Evolutionary conservation across 2,329 filamentous ascomycete genomes (phyloP), one percentile per base, ranked within the genome.

Genomic region (Graphilbum fragrans): DNA sequence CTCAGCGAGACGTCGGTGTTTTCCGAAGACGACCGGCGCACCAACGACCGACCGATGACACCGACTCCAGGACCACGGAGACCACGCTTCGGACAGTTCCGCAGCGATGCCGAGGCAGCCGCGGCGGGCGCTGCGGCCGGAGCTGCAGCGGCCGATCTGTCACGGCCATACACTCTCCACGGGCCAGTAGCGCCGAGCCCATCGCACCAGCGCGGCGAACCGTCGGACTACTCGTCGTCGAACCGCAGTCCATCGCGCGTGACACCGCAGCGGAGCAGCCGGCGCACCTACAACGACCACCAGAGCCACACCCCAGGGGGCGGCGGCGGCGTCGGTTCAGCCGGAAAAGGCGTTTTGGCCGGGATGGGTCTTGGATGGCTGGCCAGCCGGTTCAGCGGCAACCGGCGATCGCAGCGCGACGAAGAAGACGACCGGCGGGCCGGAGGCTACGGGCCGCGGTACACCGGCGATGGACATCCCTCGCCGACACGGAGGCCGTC

Each of bases 311-410:
- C 12, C 12, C 25, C 25, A 27, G 29, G 8, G 7, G 21, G 49
- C 27, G 54, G n/a, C n/a, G n/a, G n/a, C n/a, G n/a, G n/a, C n/a
- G n/a, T n/a, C n/a, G n/a, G n/a, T n/a, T n/a, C 51, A 41, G 67
- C 67, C 1, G 70, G 67, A 19, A 75, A 80, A 49, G 73, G 73
- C 1, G 50, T 77, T 14, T 53, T 80, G 38, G 77, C 73, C 9
- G 67, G 78, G 2, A 59, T 85, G 21, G 81, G 81, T 2, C 64
- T 82, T 27, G 82, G 81, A 9, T 83, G 80, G 64, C 62, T 87
- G 37, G 73, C 74, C 7, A 27, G n/a, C n/a, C 23, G 7, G 8
- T 12, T 3, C 12, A n/a, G 25, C n/a, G 21, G 10, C 34, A 18
- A 35, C 41, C 12, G 68, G 80, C 55, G 62, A 74, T 49, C 61